Conservation (phyloP, 1,139 yeast species). For the Schizosaccharomyces versatilis region DNA sequence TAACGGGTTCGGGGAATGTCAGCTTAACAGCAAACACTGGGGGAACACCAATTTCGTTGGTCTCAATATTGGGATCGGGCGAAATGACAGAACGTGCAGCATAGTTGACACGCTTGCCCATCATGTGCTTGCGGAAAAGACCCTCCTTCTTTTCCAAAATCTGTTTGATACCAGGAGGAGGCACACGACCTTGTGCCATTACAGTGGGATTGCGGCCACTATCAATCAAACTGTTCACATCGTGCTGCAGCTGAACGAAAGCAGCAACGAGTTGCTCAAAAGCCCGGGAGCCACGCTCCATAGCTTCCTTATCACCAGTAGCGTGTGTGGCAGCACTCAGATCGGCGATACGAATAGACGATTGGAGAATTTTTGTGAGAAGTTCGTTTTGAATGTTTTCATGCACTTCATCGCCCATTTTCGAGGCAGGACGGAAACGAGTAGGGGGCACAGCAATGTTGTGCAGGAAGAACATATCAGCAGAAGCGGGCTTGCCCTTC, state of each 20-base stretch:
- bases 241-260: slow-evolving; percentile 83
- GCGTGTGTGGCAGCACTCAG: slow-evolving; percentile 39
- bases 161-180: slow-evolving; percentile 90
- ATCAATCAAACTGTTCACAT: slow-evolving; percentile 83
- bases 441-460: slow-evolving; percentile 88
- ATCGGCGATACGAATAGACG: slow-evolving; percentile 66
- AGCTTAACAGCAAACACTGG: slow-evolving; percentile 91
- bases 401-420: slow-evolving; percentile 86
- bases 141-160: slow-evolving; percentile 98
- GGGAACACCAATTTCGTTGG: slow-evolving; percentile 95
- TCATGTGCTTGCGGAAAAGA: slow-evolving; percentile 93
- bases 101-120: slow-evolving; percentile 98
- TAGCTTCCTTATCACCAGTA: slow-evolving; percentile 21
- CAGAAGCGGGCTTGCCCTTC: slow-evolving; percentile 27
- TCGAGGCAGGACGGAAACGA: slow-evolving; percentile 87
- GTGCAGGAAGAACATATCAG: slow-evolving; percentile 83
- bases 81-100: slow-evolving; percentile 98
- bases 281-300: slow-evolving; percentile 28
- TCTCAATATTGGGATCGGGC: slow-evolving; percentile 94
- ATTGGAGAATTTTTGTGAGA: slow-evolving; percentile 53
- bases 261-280: slow-evolving; percentile 57
- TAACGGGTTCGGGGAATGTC: slow-evolving; percentile 96
- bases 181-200: slow-evolving; percentile 35
- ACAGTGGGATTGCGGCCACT: slow-evolving; percentile 64
- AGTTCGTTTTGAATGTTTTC: slow-evolving; percentile 86